Conservation (phyloP, 2,329 filamentous ascomycete genomes). For the Diplodia corticola region DNA sequence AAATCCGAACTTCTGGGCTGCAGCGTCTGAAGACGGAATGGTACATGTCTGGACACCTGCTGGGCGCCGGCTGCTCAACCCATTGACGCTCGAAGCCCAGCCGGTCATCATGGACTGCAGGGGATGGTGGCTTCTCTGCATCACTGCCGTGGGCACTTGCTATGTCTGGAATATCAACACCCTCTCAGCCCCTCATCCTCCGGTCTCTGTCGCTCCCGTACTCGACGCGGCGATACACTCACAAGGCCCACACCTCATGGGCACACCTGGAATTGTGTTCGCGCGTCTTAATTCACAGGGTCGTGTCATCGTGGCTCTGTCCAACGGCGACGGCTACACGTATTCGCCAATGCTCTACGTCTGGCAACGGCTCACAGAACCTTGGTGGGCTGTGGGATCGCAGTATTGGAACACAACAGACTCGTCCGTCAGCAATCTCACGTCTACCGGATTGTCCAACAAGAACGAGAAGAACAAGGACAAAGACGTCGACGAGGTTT, state of each 20-base stretch:
- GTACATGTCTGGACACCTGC: constrained; percentile 91
- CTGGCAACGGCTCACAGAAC: constrained; percentile 94
- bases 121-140: constrained; percentile 84
- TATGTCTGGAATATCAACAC: constrained; percentile 92
- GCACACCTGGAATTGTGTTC: constrained; percentile 82
- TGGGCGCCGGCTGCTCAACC: constrained; percentile 80
- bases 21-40: constrained; percentile 88
- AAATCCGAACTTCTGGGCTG: constrained; percentile 88
- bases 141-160: constrained; percentile 83
- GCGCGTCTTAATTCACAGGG: constrained; percentile 88
- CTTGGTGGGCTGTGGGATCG: constrained; percentile 96
- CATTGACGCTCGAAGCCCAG: constrained; percentile 85
- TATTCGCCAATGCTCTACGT: constrained; percentile 83
- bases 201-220: constrained; percentile 83
- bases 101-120: constrained; percentile 91
- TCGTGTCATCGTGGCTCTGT: constrained; percentile 82
- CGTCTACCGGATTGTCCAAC: constrained; percentile 56
- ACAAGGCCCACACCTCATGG: constrained; percentile 74
- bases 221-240: constrained; percentile 82
- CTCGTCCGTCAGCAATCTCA: constrained; percentile 78
- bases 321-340: constrained; percentile 90
- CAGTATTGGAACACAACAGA: constrained; percentile 99
- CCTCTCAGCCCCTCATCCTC: constrained; percentile 81
- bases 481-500: constrained; percentile 49
- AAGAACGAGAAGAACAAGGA: constrained; percentile 31